phyloP scores from a whole-genome alignment of 179 eudicot genomes.

The Nepenthes alata region DNA sequence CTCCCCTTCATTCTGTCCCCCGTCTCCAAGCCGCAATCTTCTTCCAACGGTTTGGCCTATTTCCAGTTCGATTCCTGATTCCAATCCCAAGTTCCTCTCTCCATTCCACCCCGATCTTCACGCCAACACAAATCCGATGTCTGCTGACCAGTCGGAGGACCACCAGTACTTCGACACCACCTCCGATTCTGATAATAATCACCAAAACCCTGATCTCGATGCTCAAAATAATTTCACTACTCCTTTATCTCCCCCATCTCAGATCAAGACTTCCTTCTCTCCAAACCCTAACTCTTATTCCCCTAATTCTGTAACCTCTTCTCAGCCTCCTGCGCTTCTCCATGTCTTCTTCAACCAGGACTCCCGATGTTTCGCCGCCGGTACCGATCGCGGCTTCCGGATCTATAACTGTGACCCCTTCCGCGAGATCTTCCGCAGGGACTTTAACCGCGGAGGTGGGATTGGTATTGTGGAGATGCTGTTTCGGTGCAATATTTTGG shows the following conservation, averaged over 20 bases:
- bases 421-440: slow-evolving; percentile 59
- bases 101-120: slow-evolving; percentile 5
- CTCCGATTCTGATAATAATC: slow-evolving; percentile 4
- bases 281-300: slow-evolving; percentile 12
- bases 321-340: slow-evolving; percentile 20
- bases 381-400: slow-evolving; percentile 50
- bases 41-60: slow-evolving; percentile 19
- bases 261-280: neutral
- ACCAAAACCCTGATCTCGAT: neutral
- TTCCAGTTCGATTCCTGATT: slow-evolving; percentile 17
- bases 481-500: slow-evolving; percentile 27
- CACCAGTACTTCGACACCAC: slow-evolving; percentile 13
- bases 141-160: slow-evolving; percentile 10
- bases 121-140: slow-evolving; percentile 16
- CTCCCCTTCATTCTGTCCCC: no score
- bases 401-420: slow-evolving; percentile 67
- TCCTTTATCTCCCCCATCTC: slow-evolving; percentile 7
- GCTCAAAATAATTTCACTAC: neutral
- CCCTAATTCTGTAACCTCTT: slow-evolving; percentile 5
- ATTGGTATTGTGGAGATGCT: slow-evolving; percentile 27
- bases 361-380: slow-evolving; percentile 53
- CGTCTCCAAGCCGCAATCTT: no score
- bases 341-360: slow-evolving; percentile 63
- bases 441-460: slow-evolving; percentile 39
- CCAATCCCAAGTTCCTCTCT: slow-evolving; percentile 17